Evolutionary conservation across 371 early-diverging fungal genomes (phyloP), one percentile per base, ranked within the genome.

Genomic region (Rhizopus sp.): DNA sequence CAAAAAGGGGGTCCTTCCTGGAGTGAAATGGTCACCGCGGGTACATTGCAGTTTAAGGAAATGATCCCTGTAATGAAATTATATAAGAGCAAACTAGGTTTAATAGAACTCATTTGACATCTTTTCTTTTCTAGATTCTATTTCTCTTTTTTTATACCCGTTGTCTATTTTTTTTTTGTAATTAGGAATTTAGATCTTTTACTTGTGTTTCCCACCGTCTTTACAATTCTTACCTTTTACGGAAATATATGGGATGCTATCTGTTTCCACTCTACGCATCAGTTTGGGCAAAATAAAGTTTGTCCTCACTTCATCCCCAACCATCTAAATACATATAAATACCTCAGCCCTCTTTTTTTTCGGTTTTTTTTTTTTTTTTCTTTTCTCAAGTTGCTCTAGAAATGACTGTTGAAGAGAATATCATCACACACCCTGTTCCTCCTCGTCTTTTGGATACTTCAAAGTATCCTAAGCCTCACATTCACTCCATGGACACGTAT

Each of bases 401-500:
- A 38, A 66, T 66, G 66, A 57, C 62, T 57, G 38, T 50, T 39
- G 54, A 63, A 47, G 50, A 42, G n/a, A 16, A 50, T 33, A 31
- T 50, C 12, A 23, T 35, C 12, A 46, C 39, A 9, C 59, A 72
- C 50, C 77, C 73, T 29, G 80, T 84, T 30, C 82, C 85, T 39
- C 48, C 62, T 29, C 74, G 85, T 38, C 74, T 84, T n/a, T 62
- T 85, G 49, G 77, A 84, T 57, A 46, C 73, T 7, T 37, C 58
- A 6, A 56, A 70, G 58, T 75, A 70, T 50, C 86, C 85, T 15
- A 74, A 71, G 56, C 90, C 92, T 44, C 83, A 86, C 66, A 70
- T 93, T 50, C 57, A 81, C 30, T 84, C 87, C 29, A 58, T 92
- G 66, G 87, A 87, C 40, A 74, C 88, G 65, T 95, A 95, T 73